Percentiles rank a stretch among this genome's conserved stretches.
Evolutionary conservation across 148 eudicot species (phyloP).

Genomic region (Rhododendron williamsianum): DNA sequence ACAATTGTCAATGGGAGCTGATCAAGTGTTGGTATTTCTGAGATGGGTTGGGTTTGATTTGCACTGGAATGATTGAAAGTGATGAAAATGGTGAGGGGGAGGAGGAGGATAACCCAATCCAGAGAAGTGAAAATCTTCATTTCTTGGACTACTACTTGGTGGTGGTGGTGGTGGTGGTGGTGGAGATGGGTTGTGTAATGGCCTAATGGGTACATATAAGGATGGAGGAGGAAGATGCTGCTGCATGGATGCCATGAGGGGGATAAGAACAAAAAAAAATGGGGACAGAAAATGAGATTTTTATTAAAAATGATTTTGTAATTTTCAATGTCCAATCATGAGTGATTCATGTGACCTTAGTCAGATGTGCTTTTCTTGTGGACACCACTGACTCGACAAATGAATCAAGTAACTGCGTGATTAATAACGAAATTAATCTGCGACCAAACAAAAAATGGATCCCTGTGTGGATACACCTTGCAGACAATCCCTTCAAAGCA

Average conservation of each 20-base stretch:
- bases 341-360: background rate
- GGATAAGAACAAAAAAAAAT: background rate
- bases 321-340: background rate
- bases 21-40: background rate
- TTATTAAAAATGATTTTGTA: background rate
- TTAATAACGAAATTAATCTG: background rate
- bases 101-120: constrained; percentile 14
- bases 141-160: background rate
- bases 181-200: background rate
- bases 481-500: background rate
- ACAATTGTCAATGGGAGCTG: constrained; percentile 8
- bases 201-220: background rate
- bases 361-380: background rate
- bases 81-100: constrained; percentile 14
- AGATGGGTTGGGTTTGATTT: constrained; percentile 14
- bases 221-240: background rate
- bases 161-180: background rate
- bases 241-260: background rate
- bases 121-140: constrained; percentile 13
- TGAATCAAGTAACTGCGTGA: background rate
- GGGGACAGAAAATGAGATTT: background rate
- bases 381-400: background rate
- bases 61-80: constrained; percentile 15
- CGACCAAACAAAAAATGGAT: background rate
- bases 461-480: background rate